These are phyloP conservation scores for Corynespora cassiicola DNA, from an alignment of 2,329 filamentous ascomycete genomes.

Conservation along the genomic window DNA sequence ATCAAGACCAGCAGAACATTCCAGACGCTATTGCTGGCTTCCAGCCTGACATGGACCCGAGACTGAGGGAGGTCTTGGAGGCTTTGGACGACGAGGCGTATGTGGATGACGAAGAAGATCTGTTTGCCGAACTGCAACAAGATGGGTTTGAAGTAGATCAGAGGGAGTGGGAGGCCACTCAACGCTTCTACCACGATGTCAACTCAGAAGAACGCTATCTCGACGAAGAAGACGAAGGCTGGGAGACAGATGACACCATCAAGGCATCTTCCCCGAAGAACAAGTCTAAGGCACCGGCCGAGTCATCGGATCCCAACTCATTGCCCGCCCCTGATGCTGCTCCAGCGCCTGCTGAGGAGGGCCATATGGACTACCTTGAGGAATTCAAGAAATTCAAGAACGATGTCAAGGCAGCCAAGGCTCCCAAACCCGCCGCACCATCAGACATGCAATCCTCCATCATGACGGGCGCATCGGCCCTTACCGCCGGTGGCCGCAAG, in stretches of 20 bases:
- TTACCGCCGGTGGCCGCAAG: constrained; percentile 73
- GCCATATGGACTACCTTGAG: constrained; percentile 83
- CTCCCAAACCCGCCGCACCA: constrained; percentile 54
- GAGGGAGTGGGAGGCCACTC: constrained; percentile 75
- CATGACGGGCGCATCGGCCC: constrained; percentile 72
- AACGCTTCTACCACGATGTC: constrained; percentile 42
- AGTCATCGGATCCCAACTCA: constrained; percentile 57
- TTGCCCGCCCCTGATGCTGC: constrained; percentile 42
- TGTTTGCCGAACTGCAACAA: constrained; percentile 77
- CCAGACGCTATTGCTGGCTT: constrained; percentile 93
- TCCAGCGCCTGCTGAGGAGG: constrained; percentile 45
- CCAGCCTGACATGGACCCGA: constrained; percentile 96
- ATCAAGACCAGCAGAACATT: constrained; percentile 91
- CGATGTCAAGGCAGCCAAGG: constrained; percentile 62
- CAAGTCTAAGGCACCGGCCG: constrained; percentile 36
- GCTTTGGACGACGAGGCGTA: constrained; percentile 95
- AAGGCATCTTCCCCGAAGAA: constrained; percentile 58
- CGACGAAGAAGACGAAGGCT: constrained; percentile 77
- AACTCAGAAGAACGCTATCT: constrained; percentile 50
- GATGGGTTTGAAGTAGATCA: constrained; percentile 77
- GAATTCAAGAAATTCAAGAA: constrained; percentile 96
- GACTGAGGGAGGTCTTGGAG: constrained; percentile 87
- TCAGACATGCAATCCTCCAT: constrained; percentile 74
- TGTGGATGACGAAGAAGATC: constrained; percentile 82
- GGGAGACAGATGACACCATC: constrained; percentile 93